phyloP scores from a whole-genome alignment of 2,329 filamentous ascomycete genomes.

The Pseudocercospora cruenta region DNA sequence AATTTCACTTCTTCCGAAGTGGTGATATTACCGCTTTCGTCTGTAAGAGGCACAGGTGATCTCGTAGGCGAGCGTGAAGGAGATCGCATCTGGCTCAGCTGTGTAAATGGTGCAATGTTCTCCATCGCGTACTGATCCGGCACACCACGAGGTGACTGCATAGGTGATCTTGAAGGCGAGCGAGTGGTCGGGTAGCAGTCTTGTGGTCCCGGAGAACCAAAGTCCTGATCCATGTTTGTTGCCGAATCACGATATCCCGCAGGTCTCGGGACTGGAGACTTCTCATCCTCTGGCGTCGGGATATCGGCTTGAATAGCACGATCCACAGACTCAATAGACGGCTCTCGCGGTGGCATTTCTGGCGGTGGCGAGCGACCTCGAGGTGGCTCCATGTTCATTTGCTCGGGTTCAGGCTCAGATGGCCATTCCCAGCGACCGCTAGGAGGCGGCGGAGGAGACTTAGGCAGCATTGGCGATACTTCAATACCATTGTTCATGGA shows the following conservation, averaged over 20 bases:
- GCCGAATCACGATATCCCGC: conserved; percentile 13
- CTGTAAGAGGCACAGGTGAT: conserved; percentile 2
- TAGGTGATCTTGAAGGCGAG: not conserved
- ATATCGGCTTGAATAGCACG: not conserved
- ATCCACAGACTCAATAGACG: not conserved
- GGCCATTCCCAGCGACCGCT: conserved; percentile 12
- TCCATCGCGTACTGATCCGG: conserved; percentile 18
- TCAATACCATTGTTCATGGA: conserved; percentile 16
- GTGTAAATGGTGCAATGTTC: conserved; percentile 3
- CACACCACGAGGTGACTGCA: conserved; percentile 3
- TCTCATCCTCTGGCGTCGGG: conserved; percentile 1
- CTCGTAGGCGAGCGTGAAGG: not conserved
- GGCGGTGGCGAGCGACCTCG: conserved; percentile 4
- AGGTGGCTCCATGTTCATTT: not conserved
- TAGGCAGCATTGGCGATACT: conserved; percentile 5
- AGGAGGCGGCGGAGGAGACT: not conserved
- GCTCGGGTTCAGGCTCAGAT: not conserved
- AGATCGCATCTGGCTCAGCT: not conserved
- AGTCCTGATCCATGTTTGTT: not conserved
- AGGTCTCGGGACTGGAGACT: conserved; percentile 1
- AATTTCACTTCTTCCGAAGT: conserved; percentile 18
- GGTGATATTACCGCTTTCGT: not conserved
- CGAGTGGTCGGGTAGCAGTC: conserved; percentile 1
- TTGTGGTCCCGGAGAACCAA: conserved; percentile 1
- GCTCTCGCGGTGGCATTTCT: not conserved